Base-by-base conservation (phyloP, 345 rosid genomes). In the Chamaenerion angustifolium region DNA sequence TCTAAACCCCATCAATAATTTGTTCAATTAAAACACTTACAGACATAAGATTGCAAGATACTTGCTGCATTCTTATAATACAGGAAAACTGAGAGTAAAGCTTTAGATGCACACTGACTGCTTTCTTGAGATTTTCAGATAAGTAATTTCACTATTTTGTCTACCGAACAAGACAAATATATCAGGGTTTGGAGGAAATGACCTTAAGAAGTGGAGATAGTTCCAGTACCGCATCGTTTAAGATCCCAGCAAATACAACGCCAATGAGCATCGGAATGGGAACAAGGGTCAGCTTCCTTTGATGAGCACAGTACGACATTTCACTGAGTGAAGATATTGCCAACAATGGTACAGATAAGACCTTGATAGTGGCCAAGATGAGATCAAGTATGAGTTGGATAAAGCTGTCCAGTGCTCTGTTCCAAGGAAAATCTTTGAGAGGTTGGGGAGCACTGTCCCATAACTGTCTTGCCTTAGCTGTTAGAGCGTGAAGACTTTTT, bases 241-340 rank as follows among this genome's bases (percentile, higher is more conserved):
- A 14, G 53, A 83, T 16, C 48, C 79, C 80, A 1, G 75, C 80
- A 52, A 77, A 57, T 59, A 66, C 81, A 52, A 83, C 27, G 59
- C 98, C 95, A 51, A 81, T 16, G 56, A 79, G 73, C 16, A 90
- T 61, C 0, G 95, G 95, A 60, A 83, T 53, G 2, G 86, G 84
- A 48, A 86, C 69, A 42, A 83, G 58, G 49, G 61, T 64, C 66
- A 90, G 71, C 73, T 70, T 86, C 76, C 67, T 86, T 56, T 83
- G 76, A 62, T 76, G 94, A 4, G 98, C 95, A 75, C 95, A 83
- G 42, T 85, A 90, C 45, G 98, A 90, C 94, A 90, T 77, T 82
- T 90, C 98, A n/a, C 95, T 85, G 12, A 86, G 66, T 17, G 95
- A 83, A 31, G 95, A 64, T 69, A 86, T 76, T 17, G 69, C 82